Evolutionary conservation across 1,139 yeast genomes (phyloP).

Genomic region (Debaryomycetaceae sp.): DNA sequence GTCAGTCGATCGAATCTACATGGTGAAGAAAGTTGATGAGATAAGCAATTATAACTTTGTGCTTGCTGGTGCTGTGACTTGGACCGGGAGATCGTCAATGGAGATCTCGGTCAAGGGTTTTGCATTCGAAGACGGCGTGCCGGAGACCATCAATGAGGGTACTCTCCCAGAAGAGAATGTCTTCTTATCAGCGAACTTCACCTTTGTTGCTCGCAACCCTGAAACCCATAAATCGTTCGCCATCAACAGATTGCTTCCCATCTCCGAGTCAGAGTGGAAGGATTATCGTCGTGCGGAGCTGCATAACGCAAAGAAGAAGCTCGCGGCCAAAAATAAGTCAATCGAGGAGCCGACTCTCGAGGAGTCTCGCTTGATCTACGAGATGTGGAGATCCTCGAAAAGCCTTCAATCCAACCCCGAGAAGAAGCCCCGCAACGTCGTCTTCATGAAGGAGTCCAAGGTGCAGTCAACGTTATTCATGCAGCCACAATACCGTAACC

Average conservation of each 20-base stretch:
- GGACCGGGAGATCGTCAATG: slow-evolving; percentile 95
- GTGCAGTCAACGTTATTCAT: slow-evolving; percentile 76
- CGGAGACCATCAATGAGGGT: slow-evolving; percentile 41
- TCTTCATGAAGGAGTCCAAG: slow-evolving; percentile 67
- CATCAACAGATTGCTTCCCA: slow-evolving; percentile 73
- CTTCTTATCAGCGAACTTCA: slow-evolving; percentile 83
- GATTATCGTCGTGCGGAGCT: slow-evolving; percentile 88
- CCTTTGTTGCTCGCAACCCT: slow-evolving; percentile 94
- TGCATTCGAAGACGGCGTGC: slow-evolving; percentile 54
- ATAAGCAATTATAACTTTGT: slow-evolving; percentile 71
- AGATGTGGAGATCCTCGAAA: slow-evolving; percentile 53
- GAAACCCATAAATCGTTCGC: slow-evolving; percentile 83
- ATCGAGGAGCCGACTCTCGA: slow-evolving; percentile 65
- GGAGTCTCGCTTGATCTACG: slow-evolving; percentile 72
- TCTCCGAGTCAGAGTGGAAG: slow-evolving; percentile 68
- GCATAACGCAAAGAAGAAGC: slow-evolving; percentile 78
- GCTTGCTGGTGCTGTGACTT: slow-evolving; percentile 82
- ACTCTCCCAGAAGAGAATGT: slow-evolving; percentile 43
- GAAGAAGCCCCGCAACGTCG: slow-evolving; percentile 41
- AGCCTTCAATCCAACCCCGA: slow-evolving; percentile 11
- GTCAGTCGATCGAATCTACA: slow-evolving; percentile 84
- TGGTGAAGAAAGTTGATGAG: slow-evolving; percentile 81
- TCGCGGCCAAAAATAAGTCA: slow-evolving; percentile 62
- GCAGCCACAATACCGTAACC: slow-evolving; percentile 95
- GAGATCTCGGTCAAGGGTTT: slow-evolving; percentile 89